Conservation (phyloP, 2,329 filamentous ascomycete genomes). For the Pseudogymnoascus sp. region DNA sequence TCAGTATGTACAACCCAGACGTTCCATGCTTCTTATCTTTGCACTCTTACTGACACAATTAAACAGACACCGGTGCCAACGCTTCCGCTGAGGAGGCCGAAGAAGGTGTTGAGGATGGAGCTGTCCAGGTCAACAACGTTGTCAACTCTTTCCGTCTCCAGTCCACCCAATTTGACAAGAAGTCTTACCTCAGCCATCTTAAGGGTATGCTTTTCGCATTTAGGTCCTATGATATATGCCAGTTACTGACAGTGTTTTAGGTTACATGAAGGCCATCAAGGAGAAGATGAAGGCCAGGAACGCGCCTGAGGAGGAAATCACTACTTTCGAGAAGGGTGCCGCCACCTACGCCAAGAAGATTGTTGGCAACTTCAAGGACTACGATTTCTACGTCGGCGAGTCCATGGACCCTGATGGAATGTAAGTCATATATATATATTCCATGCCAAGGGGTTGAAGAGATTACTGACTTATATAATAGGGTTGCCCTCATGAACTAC, state of each 20-base stretch:
- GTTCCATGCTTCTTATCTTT: neutral
- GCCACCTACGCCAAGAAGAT: constrained; percentile 68
- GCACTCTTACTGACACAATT: constrained; percentile 13
- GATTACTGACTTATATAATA: constrained; percentile 28
- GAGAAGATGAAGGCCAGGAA: constrained; percentile 53
- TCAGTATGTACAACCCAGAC: constrained; percentile 43
- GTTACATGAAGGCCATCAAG: constrained; percentile 89
- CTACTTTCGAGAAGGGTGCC: constrained; percentile 72
- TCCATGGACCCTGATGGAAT: constrained; percentile 90
- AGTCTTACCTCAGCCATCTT: constrained; percentile 70
- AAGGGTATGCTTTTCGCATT: constrained; percentile 55
- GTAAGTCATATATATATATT: constrained; percentile 44
- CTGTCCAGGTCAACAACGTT: constrained; percentile 81
- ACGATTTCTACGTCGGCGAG: constrained; percentile 88
- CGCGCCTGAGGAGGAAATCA: constrained; percentile 57
- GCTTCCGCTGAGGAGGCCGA: constrained; percentile 87
- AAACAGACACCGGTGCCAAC: constrained; percentile 80
- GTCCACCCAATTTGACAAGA: constrained; percentile 77
- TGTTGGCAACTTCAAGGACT: constrained; percentile 83
- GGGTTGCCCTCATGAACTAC: constrained; percentile 91
- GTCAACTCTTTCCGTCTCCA: constrained; percentile 86
- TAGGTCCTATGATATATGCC: constrained; percentile 11
- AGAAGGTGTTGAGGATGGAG: constrained; percentile 61
- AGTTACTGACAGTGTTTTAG: constrained; percentile 34
- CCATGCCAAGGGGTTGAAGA: neutral